Evolutionary conservation across 2,329 filamentous ascomycete species (phyloP), one percentile per base, ranked within the genome.

Genomic region (Truncatella angustata): DNA sequence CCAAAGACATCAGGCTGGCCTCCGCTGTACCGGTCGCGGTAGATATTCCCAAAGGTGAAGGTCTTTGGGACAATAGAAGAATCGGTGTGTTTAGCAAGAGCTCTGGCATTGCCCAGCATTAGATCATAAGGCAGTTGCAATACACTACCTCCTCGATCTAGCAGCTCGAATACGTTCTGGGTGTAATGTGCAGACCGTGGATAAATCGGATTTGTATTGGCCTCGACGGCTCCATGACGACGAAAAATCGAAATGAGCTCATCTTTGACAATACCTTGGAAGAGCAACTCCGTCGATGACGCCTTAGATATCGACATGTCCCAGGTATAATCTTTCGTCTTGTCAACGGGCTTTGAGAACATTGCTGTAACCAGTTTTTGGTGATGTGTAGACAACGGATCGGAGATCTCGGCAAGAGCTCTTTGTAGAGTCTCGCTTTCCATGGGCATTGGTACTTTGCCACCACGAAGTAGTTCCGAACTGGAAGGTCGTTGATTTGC

Each of bases 41-140:
- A 97, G 1, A 97, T 91, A 30, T 81, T 87, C 5, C 91, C 92
- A 66, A 99, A 97, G 0, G 89, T 85, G 68, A 91, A 96, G 0
- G 89, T 90, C 58, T 90, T 88, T 58, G 90, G 83, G 4, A 90
- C 72, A 1, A 84, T 77, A 0, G 84, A 75, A 11, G 80, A 77
- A n/a, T 64, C 76, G 43, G 75, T 75, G 42, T 86, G 81, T 56
- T 89, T 87, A 4, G 93, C 91, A 49, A 99, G 81, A 52, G 87
- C 84, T 50, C 93, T 83, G 21, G 94, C 94, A 66, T 96, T 86
- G 1, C 93, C 91, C 57, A 97, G 78, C 2, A 91, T 96, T 20
- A 97, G 75, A 67, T 99, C 94, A 62, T 90, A 97, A 0, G 94
- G 94, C n/a, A 99, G 73, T 66, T 99, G 94, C 6, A 97, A 77